A percentile compares a stretch with the other conserved stretches of the same genome.
Conservation (phyloP, 805 yeast genomes). For the Zygoascus ofunaensis region DNA sequence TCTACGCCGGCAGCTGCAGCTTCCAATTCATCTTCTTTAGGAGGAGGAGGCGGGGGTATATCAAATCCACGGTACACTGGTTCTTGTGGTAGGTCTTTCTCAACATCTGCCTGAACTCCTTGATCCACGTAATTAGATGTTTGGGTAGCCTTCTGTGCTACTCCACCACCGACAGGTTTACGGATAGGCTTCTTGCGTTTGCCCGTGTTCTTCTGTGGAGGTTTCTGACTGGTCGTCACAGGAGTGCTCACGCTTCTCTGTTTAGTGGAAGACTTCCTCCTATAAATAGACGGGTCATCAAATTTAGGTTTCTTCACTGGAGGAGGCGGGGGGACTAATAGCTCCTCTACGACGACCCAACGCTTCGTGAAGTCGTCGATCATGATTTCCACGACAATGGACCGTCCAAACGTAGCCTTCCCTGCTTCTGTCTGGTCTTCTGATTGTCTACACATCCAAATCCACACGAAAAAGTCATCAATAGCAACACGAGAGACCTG, state of each 20-base stretch:
- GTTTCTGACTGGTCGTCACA: neutral
- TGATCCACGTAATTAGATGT: neutral
- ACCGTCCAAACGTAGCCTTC: slow-evolving; percentile 68
- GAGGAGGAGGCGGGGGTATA: slow-evolving; percentile 3
- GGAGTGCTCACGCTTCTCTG: slow-evolving; percentile 1
- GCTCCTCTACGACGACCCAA: slow-evolving; percentile 27
- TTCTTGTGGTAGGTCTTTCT: neutral
- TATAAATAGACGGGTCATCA: neutral
- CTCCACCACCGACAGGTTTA: neutral
- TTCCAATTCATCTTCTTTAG: neutral
- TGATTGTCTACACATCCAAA: slow-evolving; percentile 75
- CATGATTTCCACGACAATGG: slow-evolving; percentile 73
- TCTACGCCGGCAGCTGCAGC: neutral
- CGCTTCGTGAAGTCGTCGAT: slow-evolving; percentile 39
- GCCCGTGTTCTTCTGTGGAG: neutral
- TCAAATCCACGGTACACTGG: neutral
- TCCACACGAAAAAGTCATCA: slow-evolving; percentile 86
- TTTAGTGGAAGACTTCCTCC: neutral
- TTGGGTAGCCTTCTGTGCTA: neutral
- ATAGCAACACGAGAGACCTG: slow-evolving; percentile 55
- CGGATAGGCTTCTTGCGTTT: neutral
- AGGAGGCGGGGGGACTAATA: slow-evolving; percentile 14
- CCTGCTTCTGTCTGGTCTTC: slow-evolving; percentile 59
- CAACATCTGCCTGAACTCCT: neutral
- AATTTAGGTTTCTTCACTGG: neutral